Evolutionary conservation across 495 filamentous ascomycete species (phyloP).

Genomic region (Bacidia rubella): DNA sequence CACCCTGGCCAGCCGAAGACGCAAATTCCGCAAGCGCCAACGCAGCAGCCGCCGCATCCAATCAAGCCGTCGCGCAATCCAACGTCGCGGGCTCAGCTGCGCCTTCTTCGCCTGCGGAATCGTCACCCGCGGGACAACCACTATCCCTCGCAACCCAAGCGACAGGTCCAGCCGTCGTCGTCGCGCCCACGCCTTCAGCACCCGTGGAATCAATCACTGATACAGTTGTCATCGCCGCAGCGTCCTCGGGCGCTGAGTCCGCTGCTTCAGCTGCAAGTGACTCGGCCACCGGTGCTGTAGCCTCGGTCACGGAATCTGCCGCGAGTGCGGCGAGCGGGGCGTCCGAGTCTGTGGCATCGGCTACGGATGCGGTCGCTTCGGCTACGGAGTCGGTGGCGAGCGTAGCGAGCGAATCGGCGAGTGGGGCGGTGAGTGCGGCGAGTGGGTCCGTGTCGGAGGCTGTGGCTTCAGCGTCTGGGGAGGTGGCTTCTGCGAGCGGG

Average conservation of each 20-base stretch:
- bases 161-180: neutral
- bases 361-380: neutral
- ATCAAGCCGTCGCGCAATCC: slow-evolving; percentile 9
- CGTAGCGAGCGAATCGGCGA: neutral
- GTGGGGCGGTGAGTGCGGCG: neutral
- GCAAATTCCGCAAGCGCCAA: neutral
- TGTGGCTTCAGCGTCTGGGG: neutral
- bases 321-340: slow-evolving; percentile 6
- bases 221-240: neutral
- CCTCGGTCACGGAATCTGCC: neutral
- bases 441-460: neutral
- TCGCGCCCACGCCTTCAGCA: neutral
- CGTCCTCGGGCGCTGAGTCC: neutral
- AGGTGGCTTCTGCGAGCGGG: slow-evolving; percentile 1
- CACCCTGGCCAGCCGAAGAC: neutral
- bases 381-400: slow-evolving; percentile 2
- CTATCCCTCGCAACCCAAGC: neutral
- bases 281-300: neutral
- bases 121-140: neutral
- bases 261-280: neutral
- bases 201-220: neutral
- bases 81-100: slow-evolving; percentile 10
- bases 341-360: slow-evolving; percentile 1
- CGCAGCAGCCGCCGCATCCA: slow-evolving; percentile 9
- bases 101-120: too few relatives aligned